These are phyloP conservation scores for Chalara sp. DNA, from an alignment of 2,329 filamentous ascomycete genomes.

Conservation along the genomic window DNA sequence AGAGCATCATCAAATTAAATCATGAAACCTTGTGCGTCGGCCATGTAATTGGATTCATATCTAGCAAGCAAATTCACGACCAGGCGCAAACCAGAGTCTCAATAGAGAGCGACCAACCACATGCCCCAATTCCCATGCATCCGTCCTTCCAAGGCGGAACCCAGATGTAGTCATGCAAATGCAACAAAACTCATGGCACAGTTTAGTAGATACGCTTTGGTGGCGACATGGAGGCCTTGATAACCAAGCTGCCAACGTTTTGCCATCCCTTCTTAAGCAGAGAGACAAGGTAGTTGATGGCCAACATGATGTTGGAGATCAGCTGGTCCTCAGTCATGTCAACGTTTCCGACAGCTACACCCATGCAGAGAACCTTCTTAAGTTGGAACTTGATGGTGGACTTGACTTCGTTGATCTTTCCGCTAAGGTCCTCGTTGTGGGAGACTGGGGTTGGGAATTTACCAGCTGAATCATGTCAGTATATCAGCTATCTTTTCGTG, in stretches of 20 bases:
- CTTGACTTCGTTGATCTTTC: slow-evolving; percentile 99
- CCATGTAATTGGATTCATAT: too few species aligned
- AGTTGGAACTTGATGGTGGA: slow-evolving; percentile 99
- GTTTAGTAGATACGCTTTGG: slow-evolving; percentile 93
- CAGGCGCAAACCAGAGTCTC: slow-evolving; percentile 13
- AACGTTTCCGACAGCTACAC: slow-evolving; percentile 98
- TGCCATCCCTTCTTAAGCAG: slow-evolving; percentile 99
- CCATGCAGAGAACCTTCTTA: slow-evolving; percentile 99
- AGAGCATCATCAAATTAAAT: too few species aligned
- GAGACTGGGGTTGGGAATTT: slow-evolving; percentile 99
- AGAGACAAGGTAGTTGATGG: slow-evolving; percentile 99
- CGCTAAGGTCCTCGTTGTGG: slow-evolving; percentile 86
- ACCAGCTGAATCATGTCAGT: slow-evolving; percentile 59
- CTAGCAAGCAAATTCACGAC: too few species aligned
- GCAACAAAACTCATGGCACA: too few species aligned
- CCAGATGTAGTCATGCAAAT: too few species aligned
- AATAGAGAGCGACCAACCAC: slow-evolving; percentile 21
- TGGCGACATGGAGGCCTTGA: slow-evolving; percentile 99
- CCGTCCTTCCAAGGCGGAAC: too few species aligned
- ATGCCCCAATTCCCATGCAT: slow-evolving; percentile 4
- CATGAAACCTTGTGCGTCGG: too few species aligned
- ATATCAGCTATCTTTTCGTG: not conserved
- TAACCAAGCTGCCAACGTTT: slow-evolving; percentile 98
- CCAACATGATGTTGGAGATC: slow-evolving; percentile 97
- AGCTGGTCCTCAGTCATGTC: slow-evolving; percentile 95